Base-by-base conservation (phyloP, 352 stramenopile species). In the Pythium aristosporum region DNA sequence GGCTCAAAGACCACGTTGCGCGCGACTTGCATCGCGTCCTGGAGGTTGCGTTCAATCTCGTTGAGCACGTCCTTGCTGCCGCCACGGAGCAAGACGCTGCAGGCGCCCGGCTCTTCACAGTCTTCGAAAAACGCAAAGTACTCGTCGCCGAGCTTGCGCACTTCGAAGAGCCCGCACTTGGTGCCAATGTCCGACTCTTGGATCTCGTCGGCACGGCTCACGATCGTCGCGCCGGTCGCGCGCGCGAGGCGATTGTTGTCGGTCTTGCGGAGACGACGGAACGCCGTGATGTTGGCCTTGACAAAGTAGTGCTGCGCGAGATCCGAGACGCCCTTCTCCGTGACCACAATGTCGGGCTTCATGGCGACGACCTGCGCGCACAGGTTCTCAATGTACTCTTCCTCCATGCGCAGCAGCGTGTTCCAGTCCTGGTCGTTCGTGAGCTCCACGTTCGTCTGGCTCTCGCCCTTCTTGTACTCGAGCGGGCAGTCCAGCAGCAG, bases 401-500 rank as follows among this genome's bases (percentile, higher is more conserved):
- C 98, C 77, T 99, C 98, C 58, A 99, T 92, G 60, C 97, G 92
- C 61, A 99, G 83, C 63, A 99, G 86, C 49, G 91, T 97, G 85
- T 99, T 99, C 94, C 96, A 99, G 79, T 96, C 94, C 68, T 99
- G 91, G 69, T 99, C 96, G 67, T 99, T 98, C 34, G 92, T 99
- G 63, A 99, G 97, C 82, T 99, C 98, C 25, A 99, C 92, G 77
- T 98, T 99, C 21, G 97, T 97, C 75, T 96, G 85, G 63, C 78
- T 94, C 79, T 99, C 98, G 62, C 96, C 96, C 85, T 99, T 99
- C 91, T 99, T 99, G 88, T 99, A 99, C 83, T 99, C 98, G 21
- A 99, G 85, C 15, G 97, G 96, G 74, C 96, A 99, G 79, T 99
- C 98, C 2, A 99, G 74, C 54, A 99, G 83, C 23, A 99, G 79